Conservation (phyloP, 768 basidiomycete species). For the Pleurotus cornucopiae region DNA sequence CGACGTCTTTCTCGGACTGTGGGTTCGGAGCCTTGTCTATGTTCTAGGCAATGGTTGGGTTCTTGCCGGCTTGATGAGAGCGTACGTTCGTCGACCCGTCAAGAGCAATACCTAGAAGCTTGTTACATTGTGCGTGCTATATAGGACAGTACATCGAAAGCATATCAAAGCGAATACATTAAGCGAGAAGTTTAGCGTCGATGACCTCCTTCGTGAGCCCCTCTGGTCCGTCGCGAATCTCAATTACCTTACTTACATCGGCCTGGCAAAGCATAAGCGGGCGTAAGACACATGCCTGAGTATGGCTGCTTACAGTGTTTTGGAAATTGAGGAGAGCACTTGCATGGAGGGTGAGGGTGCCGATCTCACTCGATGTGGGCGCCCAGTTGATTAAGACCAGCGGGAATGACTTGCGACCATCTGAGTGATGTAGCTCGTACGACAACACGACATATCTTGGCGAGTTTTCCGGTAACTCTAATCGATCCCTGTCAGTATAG, state of each 20-base stretch:
- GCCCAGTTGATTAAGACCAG: constrained; percentile 88
- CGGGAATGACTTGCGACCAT: constrained; percentile 83
- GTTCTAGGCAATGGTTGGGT: constrained; percentile 80
- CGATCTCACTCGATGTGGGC: constrained; percentile 72
- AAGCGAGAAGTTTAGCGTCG: constrained; percentile 50
- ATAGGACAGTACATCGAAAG: not conserved
- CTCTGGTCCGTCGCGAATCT: constrained; percentile 79
- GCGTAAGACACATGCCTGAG: not conserved
- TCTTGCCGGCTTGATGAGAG: constrained; percentile 56
- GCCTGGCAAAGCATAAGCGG: constrained; percentile 37
- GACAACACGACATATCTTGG: constrained; percentile 86
- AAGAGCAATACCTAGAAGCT: not conserved
- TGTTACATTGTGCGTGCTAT: not conserved
- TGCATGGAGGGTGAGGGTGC: constrained; percentile 77
- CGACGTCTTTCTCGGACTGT: constrained; percentile 69
- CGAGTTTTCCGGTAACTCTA: constrained; percentile 84
- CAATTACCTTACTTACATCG: constrained; percentile 75
- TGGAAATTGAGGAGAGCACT: constrained; percentile 81
- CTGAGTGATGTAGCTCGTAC: constrained; percentile 73
- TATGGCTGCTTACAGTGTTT: constrained; percentile 48
- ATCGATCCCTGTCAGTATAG: not conserved
- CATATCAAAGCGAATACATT: constrained; percentile 1
- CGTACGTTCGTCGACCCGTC: constrained; percentile 23
- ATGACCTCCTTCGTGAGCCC: constrained; percentile 70
- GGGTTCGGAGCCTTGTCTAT: constrained; percentile 75